phyloP scores from a whole-genome alignment of 768 basidiomycete species.

The Russula sp. region DNA sequence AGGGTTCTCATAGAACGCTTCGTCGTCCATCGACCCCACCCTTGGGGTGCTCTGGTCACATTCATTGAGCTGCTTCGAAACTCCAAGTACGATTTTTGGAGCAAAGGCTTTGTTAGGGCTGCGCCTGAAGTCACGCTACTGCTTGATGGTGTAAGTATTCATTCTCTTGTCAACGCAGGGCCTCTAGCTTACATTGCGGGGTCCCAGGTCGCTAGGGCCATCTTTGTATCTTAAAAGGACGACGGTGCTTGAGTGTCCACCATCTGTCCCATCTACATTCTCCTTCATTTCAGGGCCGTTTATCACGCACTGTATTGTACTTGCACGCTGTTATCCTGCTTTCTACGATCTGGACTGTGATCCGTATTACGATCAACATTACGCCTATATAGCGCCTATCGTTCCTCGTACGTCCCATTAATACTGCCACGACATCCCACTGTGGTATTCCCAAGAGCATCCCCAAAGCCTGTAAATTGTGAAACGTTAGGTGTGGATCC shows the following conservation, averaged over 20 bases:
- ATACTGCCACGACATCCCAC: constrained; percentile 29
- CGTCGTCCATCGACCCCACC: constrained; percentile 90
- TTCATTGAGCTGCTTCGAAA: constrained; percentile 93
- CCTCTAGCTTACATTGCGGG: constrained; percentile 12
- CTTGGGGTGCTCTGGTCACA: constrained; percentile 90
- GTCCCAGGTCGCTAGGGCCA: constrained; percentile 62
- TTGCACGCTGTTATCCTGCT: constrained; percentile 46
- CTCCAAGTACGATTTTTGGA: constrained; percentile 87
- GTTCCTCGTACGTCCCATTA: constrained; percentile 26
- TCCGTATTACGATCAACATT: constrained; percentile 34
- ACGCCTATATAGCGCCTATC: constrained; percentile 30
- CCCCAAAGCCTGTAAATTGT: constrained; percentile 29
- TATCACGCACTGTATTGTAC: constrained; percentile 83
- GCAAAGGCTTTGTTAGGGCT: constrained; percentile 75
- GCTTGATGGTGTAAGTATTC: constrained; percentile 70
- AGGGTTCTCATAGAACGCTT: constrained; percentile 90
- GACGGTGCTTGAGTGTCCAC: constrained; percentile 33
- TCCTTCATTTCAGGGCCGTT: constrained; percentile 36
- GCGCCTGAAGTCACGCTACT: constrained; percentile 82
- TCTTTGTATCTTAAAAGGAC: constrained; percentile 56
- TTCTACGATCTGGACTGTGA: constrained; percentile 40
- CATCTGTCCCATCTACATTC: constrained; percentile 69
- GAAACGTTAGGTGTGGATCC: constrained; percentile 13
- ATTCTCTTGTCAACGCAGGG: constrained; percentile 10
- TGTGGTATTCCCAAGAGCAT: constrained; percentile 31